These are phyloP conservation scores for Apiospora marii DNA, from an alignment of 2,329 filamentous ascomycete genomes.

Conservation along the genomic window DNA sequence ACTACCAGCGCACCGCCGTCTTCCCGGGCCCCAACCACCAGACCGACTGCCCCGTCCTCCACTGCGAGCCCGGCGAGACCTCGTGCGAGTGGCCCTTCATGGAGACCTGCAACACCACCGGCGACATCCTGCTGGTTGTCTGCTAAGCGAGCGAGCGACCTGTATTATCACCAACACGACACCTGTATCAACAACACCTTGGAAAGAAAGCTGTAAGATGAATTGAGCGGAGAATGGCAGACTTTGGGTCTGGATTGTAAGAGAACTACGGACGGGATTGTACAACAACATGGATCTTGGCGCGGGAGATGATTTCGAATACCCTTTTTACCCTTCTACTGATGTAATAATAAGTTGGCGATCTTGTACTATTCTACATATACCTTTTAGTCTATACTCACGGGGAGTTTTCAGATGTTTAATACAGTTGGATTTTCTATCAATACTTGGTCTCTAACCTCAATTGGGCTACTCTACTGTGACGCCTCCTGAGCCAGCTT, in stretches of 20 bases:
- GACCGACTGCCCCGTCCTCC: slow-evolving; percentile 29
- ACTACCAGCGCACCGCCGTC: slow-evolving; percentile 32
- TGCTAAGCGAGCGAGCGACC: neutral
- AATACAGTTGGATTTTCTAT: neutral
- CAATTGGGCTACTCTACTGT: neutral
- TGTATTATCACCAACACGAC: neutral
- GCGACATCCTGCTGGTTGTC: neutral
- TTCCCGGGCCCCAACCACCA: slow-evolving; percentile 26
- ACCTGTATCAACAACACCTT: neutral
- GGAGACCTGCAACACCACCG: slow-evolving; percentile 15
- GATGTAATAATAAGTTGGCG: neutral
- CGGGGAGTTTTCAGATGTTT: neutral
- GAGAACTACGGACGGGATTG: neutral
- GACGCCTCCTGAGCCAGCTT: neutral
- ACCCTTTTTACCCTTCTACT: slow-evolving; percentile 12
- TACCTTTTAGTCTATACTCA: neutral
- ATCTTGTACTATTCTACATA: neutral
- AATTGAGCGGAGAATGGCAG: neutral
- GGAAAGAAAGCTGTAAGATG: neutral
- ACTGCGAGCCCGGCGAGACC: slow-evolving; percentile 28
- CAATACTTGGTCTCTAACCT: neutral
- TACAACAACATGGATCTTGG: neutral
- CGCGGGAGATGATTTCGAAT: slow-evolving; percentile 16
- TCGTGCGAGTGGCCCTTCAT: slow-evolving; percentile 33
- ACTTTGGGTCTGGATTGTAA: neutral